Conservation (phyloP, 2,329 filamentous ascomycete genomes). For the Alternaria burnsii region DNA sequence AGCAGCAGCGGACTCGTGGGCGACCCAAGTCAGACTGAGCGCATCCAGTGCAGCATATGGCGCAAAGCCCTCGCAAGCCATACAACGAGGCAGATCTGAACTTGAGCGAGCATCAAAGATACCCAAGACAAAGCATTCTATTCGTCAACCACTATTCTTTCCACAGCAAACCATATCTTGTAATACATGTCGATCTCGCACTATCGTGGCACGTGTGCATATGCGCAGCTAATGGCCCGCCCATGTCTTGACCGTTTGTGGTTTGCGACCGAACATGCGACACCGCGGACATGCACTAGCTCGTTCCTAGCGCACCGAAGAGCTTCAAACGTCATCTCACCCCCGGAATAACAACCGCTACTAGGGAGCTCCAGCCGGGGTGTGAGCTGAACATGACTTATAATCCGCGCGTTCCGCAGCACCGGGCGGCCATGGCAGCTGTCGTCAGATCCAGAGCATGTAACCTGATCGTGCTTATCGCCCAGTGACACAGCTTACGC, state of each 20-base stretch:
- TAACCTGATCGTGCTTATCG: constrained; percentile 8
- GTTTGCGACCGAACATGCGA: constrained; percentile 4
- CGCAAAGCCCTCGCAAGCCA: constrained; percentile 12
- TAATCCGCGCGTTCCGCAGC: constrained; percentile 15
- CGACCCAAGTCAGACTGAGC: constrained; percentile 39
- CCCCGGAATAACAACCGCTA: constrained; percentile 4
- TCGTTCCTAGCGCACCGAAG: constrained; percentile 3
- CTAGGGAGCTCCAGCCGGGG: constrained; percentile 2
- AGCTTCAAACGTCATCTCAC: constrained; percentile 17
- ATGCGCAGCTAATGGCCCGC: constrained; percentile 21
- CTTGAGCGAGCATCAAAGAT: constrained; percentile 33
- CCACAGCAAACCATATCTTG: constrained; percentile 23
- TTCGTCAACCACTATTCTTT: constrained; percentile 26
- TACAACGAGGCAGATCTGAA: constrained; percentile 16
- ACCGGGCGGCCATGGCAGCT: background rate
- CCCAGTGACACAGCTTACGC: constrained; percentile 2
- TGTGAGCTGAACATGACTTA: constrained; percentile 9
- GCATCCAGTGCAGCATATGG: constrained; percentile 3
- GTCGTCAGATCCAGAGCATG: constrained; percentile 9
- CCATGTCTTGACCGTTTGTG: background rate
- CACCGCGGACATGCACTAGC: constrained; percentile 5
- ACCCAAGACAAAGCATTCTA: constrained; percentile 34
- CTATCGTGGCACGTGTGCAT: constrained; percentile 17
- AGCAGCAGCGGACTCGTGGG: constrained; percentile 43
- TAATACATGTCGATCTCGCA: constrained; percentile 17